Evolutionary conservation across 176 grass and related monocot species (phyloP).

Genomic region (Thinopyrum elongatum): DNA sequence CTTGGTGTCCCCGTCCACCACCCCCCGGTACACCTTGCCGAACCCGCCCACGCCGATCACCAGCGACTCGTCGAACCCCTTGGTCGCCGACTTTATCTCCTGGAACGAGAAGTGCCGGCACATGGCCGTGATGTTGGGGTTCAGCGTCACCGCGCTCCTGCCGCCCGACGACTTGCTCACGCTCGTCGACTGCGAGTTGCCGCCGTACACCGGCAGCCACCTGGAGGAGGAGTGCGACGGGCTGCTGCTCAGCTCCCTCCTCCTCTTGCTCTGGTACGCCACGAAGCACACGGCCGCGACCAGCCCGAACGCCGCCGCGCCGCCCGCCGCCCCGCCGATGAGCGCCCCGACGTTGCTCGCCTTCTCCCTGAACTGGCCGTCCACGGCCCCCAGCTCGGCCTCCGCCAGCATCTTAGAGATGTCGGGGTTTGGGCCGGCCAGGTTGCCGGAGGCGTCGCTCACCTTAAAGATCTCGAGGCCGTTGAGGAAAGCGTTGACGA

Average conservation of each 20-base stretch:
- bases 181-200: constrained; percentile 45
- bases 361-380: constrained; percentile 27
- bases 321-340: constrained; percentile 49
- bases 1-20: constrained; percentile 40
- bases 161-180: constrained; percentile 63
- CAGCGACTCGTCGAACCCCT: constrained; percentile 41
- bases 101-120: constrained; percentile 61
- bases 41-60: constrained; percentile 58
- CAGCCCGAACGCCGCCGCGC: constrained; percentile 45
- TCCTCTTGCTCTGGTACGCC: constrained; percentile 51
- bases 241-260: constrained; percentile 10
- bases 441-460: constrained; percentile 53
- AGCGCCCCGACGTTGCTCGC: constrained; percentile 18
- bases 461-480: constrained; percentile 76
- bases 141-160: constrained; percentile 47
- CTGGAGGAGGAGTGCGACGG: constrained; percentile 49
- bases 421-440: constrained; percentile 70
- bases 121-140: constrained; percentile 63
- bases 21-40: constrained; percentile 49
- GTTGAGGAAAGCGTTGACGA: constrained; percentile 49
- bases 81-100: constrained; percentile 50
- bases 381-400: neutral
- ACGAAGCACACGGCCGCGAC: constrained; percentile 47
- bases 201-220: constrained; percentile 71
- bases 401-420: constrained; percentile 50